phyloP scores from a whole-genome alignment of 768 basidiomycete genomes.

The Candolleomyces eurysporus region DNA sequence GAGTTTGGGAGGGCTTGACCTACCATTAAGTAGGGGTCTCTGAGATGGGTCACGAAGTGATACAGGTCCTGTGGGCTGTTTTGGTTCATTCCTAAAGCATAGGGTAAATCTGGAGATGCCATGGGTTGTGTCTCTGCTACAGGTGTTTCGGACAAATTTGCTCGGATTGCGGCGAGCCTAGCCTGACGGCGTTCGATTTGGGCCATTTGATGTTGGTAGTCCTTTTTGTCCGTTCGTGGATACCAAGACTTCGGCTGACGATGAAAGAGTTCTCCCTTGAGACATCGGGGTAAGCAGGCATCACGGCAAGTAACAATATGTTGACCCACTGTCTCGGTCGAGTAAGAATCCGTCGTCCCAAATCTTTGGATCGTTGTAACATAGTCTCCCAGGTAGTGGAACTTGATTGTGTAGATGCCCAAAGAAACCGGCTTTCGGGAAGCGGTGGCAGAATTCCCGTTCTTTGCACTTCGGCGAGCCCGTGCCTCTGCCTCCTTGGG shows the following conservation, averaged over 20 bases:
- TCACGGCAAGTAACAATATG: neutral
- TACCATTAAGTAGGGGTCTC: too few relatives aligned
- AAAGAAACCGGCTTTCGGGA: too few relatives aligned
- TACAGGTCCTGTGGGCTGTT: too few relatives aligned
- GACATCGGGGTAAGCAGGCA: slow-evolving; percentile 22
- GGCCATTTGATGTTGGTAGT: neutral
- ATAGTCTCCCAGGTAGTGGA: too few relatives aligned
- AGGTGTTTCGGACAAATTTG: neutral
- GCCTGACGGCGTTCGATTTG: neutral
- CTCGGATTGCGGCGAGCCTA: neutral
- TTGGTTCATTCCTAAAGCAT: too few relatives aligned
- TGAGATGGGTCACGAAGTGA: too few relatives aligned
- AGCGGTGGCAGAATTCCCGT: neutral
- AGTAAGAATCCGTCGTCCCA: too few relatives aligned
- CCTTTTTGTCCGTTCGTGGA: neutral
- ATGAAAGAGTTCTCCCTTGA: neutral
- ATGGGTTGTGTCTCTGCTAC: neutral
- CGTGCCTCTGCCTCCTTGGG: neutral
- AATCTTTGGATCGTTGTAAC: too few relatives aligned
- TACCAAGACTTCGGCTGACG: neutral
- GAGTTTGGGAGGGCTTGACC: neutral
- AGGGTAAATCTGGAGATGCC: neutral
- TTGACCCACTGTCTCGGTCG: neutral
- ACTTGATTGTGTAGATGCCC: too few relatives aligned
- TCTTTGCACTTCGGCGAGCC: neutral